Evolutionary conservation across 371 early-diverging fungal genomes (phyloP).

Genomic region (Mucor ambiguus): DNA sequence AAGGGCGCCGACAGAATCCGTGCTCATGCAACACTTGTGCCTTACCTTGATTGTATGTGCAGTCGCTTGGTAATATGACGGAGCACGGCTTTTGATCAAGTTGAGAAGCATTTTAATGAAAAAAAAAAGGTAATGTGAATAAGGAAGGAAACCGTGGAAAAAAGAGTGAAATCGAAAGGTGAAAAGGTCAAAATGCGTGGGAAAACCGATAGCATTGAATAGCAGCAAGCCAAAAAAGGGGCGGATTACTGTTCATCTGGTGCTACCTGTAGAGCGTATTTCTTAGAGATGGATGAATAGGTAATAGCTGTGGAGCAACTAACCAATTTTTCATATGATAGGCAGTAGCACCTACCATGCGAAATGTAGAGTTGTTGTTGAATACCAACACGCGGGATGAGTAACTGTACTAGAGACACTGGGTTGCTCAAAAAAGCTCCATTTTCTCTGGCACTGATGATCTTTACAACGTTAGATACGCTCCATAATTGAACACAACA

Average conservation of each 20-base stretch:
- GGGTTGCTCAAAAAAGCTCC: too few relatives aligned
- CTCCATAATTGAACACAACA: not conserved
- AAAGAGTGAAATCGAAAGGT: not conserved
- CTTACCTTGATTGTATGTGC: not conserved
- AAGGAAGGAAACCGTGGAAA: constrained; percentile 13
- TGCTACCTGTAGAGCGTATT: not conserved
- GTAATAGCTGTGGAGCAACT: not conserved
- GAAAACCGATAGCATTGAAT: constrained; percentile 7
- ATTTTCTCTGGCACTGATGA: too few relatives aligned
- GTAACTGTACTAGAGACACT: too few relatives aligned
- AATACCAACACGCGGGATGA: too few relatives aligned
- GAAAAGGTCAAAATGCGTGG: constrained; percentile 15
- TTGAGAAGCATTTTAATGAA: not conserved
- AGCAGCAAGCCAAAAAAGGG: not conserved
- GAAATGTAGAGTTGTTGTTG: too few relatives aligned
- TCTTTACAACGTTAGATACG: too few relatives aligned
- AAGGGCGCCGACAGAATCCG: not conserved
- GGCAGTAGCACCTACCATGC: too few relatives aligned
- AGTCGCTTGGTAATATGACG: not conserved
- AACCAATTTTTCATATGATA: too few relatives aligned
- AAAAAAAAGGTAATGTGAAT: not conserved
- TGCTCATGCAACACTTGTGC: not conserved
- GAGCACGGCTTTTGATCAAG: not conserved
- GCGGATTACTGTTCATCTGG: not conserved
- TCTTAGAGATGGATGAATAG: not conserved